phyloP scores from a whole-genome alignment of 768 basidiomycete genomes.

The Mycena rosella region DNA sequence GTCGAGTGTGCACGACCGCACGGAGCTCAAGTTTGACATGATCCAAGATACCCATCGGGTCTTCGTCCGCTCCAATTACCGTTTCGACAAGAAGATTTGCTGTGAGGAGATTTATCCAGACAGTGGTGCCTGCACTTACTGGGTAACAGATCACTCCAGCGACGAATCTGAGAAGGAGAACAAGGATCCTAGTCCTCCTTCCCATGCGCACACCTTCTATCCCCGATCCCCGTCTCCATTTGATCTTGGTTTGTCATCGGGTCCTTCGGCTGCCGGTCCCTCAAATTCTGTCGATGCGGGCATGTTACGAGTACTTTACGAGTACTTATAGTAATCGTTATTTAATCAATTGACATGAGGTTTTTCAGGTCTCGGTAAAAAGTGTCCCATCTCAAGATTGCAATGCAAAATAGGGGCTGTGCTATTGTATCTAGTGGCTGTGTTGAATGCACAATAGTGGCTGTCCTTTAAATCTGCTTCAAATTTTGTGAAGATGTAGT shows the following conservation, averaged over 20 bases:
- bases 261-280: background rate
- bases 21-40: constrained; percentile 30
- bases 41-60: background rate
- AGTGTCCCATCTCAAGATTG: too few species aligned
- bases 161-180: constrained; percentile 12
- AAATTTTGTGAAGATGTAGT: too few species aligned
- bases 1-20: constrained; percentile 30
- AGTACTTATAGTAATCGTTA: too few species aligned
- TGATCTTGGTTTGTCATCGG: too few species aligned
- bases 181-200: constrained; percentile 3
- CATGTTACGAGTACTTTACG: too few species aligned
- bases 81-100: background rate
- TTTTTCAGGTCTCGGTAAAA: too few species aligned
- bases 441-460: too few species aligned
- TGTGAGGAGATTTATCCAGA: constrained; percentile 24
- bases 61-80: background rate
- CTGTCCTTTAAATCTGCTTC: too few species aligned
- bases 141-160: constrained; percentile 6
- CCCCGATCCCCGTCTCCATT: background rate
- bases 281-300: background rate
- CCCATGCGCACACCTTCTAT: background rate
- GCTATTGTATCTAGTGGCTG: too few species aligned
- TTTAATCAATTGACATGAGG: too few species aligned
- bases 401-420: too few species aligned
- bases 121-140: constrained; percentile 6